Evolutionary conservation across 176 grass and related monocot genomes (phyloP).

Genomic region (Luzula sylvatica): DNA sequence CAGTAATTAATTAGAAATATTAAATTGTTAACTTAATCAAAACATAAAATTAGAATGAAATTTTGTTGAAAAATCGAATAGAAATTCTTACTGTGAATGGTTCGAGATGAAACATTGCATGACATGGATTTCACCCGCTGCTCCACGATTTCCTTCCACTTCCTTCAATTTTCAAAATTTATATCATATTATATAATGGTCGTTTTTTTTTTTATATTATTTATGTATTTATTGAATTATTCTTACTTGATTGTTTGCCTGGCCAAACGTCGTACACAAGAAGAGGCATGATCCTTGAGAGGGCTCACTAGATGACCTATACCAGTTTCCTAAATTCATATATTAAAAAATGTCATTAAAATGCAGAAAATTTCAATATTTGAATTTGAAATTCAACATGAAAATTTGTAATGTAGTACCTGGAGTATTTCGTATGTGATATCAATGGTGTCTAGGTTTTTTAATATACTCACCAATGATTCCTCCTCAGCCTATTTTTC

Average conservation of each 20-base stretch:
- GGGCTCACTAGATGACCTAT: slow-evolving; percentile 62
- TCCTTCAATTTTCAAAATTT: slow-evolving; percentile 29
- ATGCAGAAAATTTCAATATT: no score
- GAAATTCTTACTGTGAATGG: slow-evolving; percentile 36
- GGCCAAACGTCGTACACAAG: slow-evolving; percentile 49
- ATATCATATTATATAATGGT: not conserved
- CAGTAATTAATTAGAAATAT: slow-evolving; percentile 29
- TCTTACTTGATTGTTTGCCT: slow-evolving; percentile 67
- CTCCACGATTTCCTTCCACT: slow-evolving; percentile 75
- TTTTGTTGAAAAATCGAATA: slow-evolving; percentile 9
- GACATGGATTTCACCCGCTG: slow-evolving; percentile 54
- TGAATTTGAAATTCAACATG: no score
- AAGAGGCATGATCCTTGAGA: slow-evolving; percentile 59
- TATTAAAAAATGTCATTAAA: not conserved
- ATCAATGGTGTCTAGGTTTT: slow-evolving; percentile 68
- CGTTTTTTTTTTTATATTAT: not conserved
- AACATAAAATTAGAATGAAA: not conserved
- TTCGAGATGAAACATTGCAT: slow-evolving; percentile 15
- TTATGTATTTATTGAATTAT: not conserved
- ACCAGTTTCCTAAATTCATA: slow-evolving; percentile 52
- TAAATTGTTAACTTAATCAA: not conserved
- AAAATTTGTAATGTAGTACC: slow-evolving; percentile 21
- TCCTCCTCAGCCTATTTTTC: slow-evolving; percentile 43
- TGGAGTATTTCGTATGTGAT: slow-evolving; percentile 66
- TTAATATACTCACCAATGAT: slow-evolving; percentile 42